Percentiles rank a stretch among this genome's conserved stretches.
Evolutionary conservation across 78 protist genomes (phyloP).

Genomic region (Cyanophora paradoxa): DNA sequence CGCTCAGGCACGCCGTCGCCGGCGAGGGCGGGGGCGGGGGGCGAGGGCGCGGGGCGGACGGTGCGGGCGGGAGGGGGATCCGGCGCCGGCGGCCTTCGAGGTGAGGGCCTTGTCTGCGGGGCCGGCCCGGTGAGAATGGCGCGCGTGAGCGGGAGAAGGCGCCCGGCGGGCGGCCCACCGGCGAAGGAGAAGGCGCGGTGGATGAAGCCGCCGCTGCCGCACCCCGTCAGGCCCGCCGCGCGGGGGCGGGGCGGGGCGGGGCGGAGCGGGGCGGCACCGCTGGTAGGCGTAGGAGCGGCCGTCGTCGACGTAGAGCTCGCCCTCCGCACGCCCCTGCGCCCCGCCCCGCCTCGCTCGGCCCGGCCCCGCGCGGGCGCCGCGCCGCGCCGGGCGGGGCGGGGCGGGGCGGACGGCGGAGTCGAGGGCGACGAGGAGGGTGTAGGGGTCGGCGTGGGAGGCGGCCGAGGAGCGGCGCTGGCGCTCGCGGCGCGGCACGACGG

Average conservation of each 20-base stretch:
- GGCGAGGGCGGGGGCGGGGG: too few species aligned
- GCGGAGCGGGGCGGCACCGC: constrained; percentile 25
- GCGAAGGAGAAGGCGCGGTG: constrained; percentile 32
- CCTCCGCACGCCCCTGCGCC: constrained; percentile 30
- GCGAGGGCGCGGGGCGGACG: too few species aligned
- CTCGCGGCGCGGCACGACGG: constrained; percentile 65
- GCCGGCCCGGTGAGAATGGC: not conserved
- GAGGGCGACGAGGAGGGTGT: constrained; percentile 73
- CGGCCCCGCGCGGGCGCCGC: too few species aligned
- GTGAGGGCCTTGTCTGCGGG: not conserved
- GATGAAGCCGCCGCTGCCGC: too few species aligned
- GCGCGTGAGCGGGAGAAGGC: not conserved
- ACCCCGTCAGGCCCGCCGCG: too few species aligned
- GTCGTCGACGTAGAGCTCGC: constrained; percentile 78
- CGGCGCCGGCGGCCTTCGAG: too few species aligned
- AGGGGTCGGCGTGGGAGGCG: constrained; percentile 71
- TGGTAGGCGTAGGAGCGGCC: constrained; percentile 47
- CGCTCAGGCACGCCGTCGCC: too few species aligned
- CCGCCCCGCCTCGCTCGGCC: constrained; percentile 22
- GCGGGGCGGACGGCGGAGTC: too few species aligned
- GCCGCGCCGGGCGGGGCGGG: too few species aligned
- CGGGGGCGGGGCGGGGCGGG: too few species aligned
- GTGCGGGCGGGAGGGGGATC: too few species aligned
- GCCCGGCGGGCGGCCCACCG: constrained; percentile 18
- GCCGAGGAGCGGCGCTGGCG: constrained; percentile 64